phyloP scores from a whole-genome alignment of 1,139 yeast species.

The Eremothecium coryli region DNA sequence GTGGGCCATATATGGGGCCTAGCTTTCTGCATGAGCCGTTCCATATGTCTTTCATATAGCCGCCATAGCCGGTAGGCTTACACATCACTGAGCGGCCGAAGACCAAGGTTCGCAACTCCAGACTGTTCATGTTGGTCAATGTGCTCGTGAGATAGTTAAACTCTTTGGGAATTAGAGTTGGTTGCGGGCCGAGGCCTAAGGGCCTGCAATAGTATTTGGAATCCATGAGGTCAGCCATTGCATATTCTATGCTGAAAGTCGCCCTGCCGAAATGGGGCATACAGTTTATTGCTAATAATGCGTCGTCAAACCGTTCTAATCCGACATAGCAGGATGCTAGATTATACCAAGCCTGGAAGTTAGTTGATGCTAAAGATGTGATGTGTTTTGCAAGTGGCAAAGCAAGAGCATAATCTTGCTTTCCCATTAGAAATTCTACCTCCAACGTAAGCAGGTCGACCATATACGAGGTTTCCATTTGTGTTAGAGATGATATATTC shows the following conservation, averaged over 20 bases:
- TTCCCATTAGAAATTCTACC: slow-evolving; percentile 59
- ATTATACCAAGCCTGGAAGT: slow-evolving; percentile 73
- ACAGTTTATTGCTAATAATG: slow-evolving; percentile 74
- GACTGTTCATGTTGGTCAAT: slow-evolving; percentile 21
- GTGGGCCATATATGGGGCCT: slow-evolving; percentile 50
- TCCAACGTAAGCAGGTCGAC: slow-evolving; percentile 51
- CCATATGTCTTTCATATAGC: slow-evolving; percentile 47
- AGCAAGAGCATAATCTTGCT: slow-evolving; percentile 63
- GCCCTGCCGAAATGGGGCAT: slow-evolving; percentile 49
- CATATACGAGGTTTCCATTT: slow-evolving; percentile 45
- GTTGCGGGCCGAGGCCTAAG: slow-evolving; percentile 31
- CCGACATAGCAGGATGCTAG: slow-evolving; percentile 66
- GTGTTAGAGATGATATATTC: slow-evolving; percentile 1
- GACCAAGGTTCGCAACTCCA: slow-evolving; percentile 18
- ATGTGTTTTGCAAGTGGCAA: slow-evolving; percentile 64
- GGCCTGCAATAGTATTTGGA: slow-evolving; percentile 25
- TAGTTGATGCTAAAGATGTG: slow-evolving; percentile 75
- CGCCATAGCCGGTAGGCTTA: slow-evolving; percentile 53
- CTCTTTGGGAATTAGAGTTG: slow-evolving; percentile 56
- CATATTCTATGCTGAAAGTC: slow-evolving; percentile 18
- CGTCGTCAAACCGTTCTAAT: slow-evolving; percentile 61
- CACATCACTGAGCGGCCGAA: slow-evolving; percentile 55
- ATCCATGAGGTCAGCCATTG: slow-evolving; percentile 12
- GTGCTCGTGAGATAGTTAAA: slow-evolving; percentile 45
- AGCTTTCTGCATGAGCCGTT: slow-evolving; percentile 31